Conservation (phyloP, 306 rosid genomes). For the Styphnolobium japonicum region DNA sequence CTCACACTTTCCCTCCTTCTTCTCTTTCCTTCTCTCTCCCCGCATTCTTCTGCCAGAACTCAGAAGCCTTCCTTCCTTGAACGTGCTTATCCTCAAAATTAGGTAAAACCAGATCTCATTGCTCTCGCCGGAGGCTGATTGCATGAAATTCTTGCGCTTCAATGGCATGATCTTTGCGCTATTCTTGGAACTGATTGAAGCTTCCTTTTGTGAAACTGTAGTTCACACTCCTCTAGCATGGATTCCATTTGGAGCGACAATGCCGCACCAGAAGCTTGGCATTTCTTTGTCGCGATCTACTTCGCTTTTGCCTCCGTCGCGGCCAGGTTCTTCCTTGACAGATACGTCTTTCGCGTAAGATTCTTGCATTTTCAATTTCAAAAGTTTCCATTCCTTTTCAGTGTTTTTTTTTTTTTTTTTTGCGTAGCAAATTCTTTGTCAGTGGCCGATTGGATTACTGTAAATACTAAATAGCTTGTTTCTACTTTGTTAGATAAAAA, state of each 20-base stretch:
- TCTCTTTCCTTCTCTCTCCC: neutral
- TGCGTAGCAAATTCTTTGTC: neutral
- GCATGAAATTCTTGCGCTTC: neutral
- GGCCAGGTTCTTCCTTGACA: conserved; percentile 67
- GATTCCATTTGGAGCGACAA: conserved; percentile 51
- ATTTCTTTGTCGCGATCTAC: conserved; percentile 62
- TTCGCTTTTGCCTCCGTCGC: conserved; percentile 51
- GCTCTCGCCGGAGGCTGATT: neutral
- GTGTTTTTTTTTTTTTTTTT: neutral
- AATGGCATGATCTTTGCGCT: conserved; percentile 16
- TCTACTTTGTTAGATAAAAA: neutral
- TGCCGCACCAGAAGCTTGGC: conserved; percentile 43
- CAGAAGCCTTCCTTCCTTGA: neutral
- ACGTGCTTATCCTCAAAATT: neutral
- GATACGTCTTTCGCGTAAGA: conserved; percentile 75
- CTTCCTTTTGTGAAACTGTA: conserved; percentile 29
- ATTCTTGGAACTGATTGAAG: conserved; percentile 16
- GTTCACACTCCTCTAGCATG: conserved; percentile 38
- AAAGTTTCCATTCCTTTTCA: neutral
- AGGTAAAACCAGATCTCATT: conserved; percentile 36
- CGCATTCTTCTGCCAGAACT: neutral
- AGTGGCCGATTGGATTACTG: neutral
- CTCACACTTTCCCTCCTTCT: conserved; percentile 19
- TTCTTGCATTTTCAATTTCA: neutral
- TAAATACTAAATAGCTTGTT: neutral